These are phyloP conservation scores for Plasmodium relictum DNA, from an alignment of 169 alveolate species.

Conservation along the genomic window DNA sequence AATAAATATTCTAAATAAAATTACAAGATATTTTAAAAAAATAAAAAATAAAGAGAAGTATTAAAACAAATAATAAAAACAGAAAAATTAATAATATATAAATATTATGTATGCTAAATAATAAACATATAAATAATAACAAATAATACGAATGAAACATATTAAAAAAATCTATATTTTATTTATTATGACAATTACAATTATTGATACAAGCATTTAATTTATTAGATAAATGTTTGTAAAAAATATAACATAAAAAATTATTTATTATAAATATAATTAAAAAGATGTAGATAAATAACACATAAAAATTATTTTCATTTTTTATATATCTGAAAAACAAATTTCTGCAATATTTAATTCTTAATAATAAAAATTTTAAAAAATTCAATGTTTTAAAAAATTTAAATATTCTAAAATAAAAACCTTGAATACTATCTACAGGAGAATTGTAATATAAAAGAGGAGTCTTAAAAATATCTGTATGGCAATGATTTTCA, in stretches of 20 bases:
- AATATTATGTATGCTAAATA: not conserved
- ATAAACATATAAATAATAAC: too few species aligned
- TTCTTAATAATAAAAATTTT: not conserved
- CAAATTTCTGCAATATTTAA: conserved; percentile 21
- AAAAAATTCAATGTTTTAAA: conserved; percentile 4
- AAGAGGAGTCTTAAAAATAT: conserved; percentile 48
- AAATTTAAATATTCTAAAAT: conserved; percentile 32
- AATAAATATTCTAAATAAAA: not conserved
- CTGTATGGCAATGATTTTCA: conserved; percentile 70
- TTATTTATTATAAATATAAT: conserved; percentile 20
- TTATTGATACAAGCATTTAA: conserved; percentile 5
- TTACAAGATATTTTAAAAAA: conserved; percentile 1
- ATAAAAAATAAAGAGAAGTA: not conserved
- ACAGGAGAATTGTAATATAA: conserved; percentile 60
- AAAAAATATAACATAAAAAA: conserved; percentile 28
- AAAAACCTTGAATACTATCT: conserved; percentile 39
- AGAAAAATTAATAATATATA: not conserved
- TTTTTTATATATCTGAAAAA: conserved; percentile 1
- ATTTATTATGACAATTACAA: conserved; percentile 15
- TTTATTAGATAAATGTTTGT: conserved; percentile 26
- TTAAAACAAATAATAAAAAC: too few species aligned
- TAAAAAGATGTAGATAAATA: conserved; percentile 14
- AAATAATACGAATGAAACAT: not conserved
- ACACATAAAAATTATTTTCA: not conserved
- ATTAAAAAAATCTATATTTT: not conserved